phyloP scores from a whole-genome alignment of 768 basidiomycete genomes.

The Leccinum pellstonianum region DNA sequence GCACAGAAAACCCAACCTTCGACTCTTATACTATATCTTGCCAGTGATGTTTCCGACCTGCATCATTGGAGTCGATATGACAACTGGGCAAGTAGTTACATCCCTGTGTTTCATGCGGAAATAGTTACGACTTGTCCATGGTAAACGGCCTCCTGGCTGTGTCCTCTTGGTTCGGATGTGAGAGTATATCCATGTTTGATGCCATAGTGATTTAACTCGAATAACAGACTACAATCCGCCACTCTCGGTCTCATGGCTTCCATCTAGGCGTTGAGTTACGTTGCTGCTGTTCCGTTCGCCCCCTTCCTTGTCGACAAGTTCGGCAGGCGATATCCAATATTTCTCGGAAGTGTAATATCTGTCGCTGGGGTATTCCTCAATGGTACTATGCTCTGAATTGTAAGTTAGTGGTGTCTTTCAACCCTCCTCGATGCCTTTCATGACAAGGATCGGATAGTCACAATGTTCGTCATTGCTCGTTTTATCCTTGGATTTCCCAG shows the following conservation, averaged over 20 bases:
- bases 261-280: not conserved
- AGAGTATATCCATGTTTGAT: not conserved
- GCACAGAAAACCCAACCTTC: slow-evolving; percentile 61
- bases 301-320: not conserved
- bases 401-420: not conserved
- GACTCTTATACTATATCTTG: slow-evolving; percentile 40
- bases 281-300: not conserved
- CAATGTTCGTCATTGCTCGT: not conserved
- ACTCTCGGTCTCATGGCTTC: not conserved
- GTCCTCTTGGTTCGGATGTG: not conserved
- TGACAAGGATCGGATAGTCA: not conserved
- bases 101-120: no score
- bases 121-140: not conserved
- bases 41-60: no score
- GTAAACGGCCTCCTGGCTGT: not conserved
- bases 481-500: not conserved
- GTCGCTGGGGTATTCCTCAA: not conserved
- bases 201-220: not conserved
- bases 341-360: not conserved
- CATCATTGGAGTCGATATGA: no score
- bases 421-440: not conserved
- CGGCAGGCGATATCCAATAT: not conserved
- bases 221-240: not conserved
- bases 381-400: not conserved
- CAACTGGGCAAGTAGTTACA: no score